Conservation (phyloP, 169 alveolate species). For the Babesia sp. region DNA sequence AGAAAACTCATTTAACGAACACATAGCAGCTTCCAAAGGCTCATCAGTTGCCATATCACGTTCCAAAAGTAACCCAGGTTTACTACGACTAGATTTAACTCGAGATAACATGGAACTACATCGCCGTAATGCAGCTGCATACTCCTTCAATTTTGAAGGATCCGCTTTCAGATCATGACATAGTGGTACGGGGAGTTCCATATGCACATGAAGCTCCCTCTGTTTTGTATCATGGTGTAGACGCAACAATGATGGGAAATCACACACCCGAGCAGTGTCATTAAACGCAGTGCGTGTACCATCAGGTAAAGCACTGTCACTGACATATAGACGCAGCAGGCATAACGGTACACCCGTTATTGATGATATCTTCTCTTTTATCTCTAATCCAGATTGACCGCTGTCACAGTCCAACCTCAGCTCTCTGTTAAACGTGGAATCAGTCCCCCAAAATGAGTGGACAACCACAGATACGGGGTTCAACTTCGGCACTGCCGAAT, state of each 20-base stretch:
- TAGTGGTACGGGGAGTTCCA: constrained; percentile 56
- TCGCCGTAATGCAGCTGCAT: constrained; percentile 25
- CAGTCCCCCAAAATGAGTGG: constrained; percentile 63
- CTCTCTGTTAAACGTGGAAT: constrained; percentile 55
- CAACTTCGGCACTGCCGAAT: neutral
- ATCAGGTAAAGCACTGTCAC: constrained; percentile 1
- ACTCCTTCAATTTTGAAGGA: constrained; percentile 19
- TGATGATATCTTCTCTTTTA: constrained; percentile 16
- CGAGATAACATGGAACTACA: constrained; percentile 20
- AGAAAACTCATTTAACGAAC: neutral
- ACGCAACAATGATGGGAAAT: constrained; percentile 2
- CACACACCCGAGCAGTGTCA: constrained; percentile 1
- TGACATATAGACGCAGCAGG: constrained; percentile 43
- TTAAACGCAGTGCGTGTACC: neutral
- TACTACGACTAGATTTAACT: constrained; percentile 9
- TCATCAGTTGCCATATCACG: neutral
- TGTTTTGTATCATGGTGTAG: constrained; percentile 29
- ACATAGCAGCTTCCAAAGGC: neutral
- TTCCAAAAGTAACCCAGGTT: constrained; percentile 21
- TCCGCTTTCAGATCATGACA: constrained; percentile 1
- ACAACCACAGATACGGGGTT: constrained; percentile 41
- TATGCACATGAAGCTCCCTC: constrained; percentile 30
- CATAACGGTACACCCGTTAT: constrained; percentile 48
- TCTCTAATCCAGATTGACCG: constrained; percentile 17
- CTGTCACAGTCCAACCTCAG: constrained; percentile 4